These are phyloP conservation scores for Trichophyton mentagrophytes DNA, from an alignment of 2,329 filamentous ascomycete genomes.

Conservation along the genomic window DNA sequence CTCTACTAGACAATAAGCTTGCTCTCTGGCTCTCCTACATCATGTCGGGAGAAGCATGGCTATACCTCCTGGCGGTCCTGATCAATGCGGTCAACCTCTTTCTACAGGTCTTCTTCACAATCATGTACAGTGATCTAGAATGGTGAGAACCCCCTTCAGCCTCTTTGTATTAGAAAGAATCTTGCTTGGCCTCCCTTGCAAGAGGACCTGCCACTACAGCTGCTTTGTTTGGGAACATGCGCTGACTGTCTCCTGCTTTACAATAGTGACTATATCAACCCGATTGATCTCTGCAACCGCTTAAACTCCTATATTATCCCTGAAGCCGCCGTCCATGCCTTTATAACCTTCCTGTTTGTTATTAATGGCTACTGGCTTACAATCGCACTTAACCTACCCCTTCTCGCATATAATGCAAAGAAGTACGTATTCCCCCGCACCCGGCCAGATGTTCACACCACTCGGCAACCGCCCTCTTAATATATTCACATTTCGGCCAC, in stretches of 20 bases:
- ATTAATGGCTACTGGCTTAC: slow-evolving; percentile 99
- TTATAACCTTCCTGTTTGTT: slow-evolving; percentile 88
- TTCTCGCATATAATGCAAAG: slow-evolving; percentile 89
- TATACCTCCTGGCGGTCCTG: slow-evolving; percentile 93
- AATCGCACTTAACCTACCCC: slow-evolving; percentile 78
- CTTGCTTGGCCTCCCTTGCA: not conserved
- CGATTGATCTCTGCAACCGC: slow-evolving; percentile 99
- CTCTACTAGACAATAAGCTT: not conserved
- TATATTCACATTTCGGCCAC: not conserved
- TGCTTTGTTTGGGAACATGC: not conserved
- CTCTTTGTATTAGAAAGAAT: not conserved
- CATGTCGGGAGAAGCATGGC: slow-evolving; percentile 97
- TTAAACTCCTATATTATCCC: slow-evolving; percentile 99
- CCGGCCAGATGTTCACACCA: not conserved
- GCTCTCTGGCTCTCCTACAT: slow-evolving; percentile 23
- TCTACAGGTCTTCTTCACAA: slow-evolving; percentile 99
- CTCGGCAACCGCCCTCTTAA: not conserved
- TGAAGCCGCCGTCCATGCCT: slow-evolving; percentile 92
- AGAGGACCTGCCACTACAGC: not conserved
- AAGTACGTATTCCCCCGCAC: slow-evolving; percentile 52
- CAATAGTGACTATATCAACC: slow-evolving; percentile 94
- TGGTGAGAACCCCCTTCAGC: slow-evolving; percentile 52
- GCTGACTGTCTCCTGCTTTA: not conserved
- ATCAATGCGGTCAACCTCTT: slow-evolving; percentile 99
- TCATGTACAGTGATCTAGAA: slow-evolving; percentile 99